phyloP scores from a whole-genome alignment of 345 rosid species.

The Cardamine resedifolia region DNA sequence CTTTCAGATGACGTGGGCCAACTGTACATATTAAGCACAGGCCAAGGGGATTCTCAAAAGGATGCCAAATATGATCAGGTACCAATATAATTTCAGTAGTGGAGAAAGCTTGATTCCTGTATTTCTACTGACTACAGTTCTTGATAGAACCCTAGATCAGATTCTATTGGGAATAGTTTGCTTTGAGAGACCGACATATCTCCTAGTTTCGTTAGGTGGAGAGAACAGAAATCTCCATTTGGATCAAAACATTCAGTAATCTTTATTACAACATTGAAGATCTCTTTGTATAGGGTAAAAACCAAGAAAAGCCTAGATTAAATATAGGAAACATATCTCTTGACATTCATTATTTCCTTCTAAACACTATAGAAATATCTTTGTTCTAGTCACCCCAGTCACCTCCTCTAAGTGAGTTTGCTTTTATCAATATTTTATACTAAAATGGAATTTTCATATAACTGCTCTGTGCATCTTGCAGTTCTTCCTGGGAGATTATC shows the following conservation, averaged over 20 bases:
- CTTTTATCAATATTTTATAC: neutral
- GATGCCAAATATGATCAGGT: conserved; percentile 99
- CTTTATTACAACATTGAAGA: neutral
- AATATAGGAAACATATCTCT: neutral
- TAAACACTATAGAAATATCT: neutral
- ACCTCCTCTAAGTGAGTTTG: neutral
- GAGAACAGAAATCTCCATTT: conserved; percentile 7
- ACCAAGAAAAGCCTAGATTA: neutral
- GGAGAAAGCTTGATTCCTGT: conserved; percentile 12
- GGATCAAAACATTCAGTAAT: neutral
- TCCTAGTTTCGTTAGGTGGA: conserved; percentile 7
- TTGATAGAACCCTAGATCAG: neutral
- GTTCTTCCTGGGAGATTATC: conserved; percentile 99
- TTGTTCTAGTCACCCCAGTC: neutral
- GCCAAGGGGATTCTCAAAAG: conserved; percentile 95
- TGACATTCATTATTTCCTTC: neutral
- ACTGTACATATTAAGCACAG: conserved; percentile 80
- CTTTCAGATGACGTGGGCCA: conserved; percentile 99
- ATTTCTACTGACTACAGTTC: conserved; percentile 1
- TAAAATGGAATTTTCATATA: conserved; percentile 12
- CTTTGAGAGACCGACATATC: neutral
- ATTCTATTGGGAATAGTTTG: neutral
- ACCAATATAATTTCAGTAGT: conserved; percentile 18
- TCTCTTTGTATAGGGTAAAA: neutral
- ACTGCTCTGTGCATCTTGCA: conserved; percentile 37